A percentile compares a stretch with the other conserved stretches of the same genome.
These are phyloP conservation scores for Lentinula edodes DNA, from an alignment of 768 basidiomycete species.

Conservation along the genomic window DNA sequence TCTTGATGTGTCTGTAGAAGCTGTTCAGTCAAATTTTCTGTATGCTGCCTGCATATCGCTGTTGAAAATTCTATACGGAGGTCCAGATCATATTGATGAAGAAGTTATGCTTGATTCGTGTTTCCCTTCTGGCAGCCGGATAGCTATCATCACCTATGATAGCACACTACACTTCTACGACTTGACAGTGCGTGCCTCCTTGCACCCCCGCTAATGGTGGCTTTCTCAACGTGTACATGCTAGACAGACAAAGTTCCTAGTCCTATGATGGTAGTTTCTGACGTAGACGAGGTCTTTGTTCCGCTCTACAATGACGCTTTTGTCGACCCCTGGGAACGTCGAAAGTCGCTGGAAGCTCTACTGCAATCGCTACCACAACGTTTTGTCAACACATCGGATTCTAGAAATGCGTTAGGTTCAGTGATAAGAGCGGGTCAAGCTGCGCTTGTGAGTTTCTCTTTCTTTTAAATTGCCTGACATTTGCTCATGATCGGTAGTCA, in stretches of 20 bases:
- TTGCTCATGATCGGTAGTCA: constrained; percentile 30
- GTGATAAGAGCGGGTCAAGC: constrained; percentile 68
- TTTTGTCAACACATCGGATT: constrained; percentile 41
- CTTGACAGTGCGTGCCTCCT: constrained; percentile 59
- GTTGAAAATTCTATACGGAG: constrained; percentile 59
- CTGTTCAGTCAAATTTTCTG: constrained; percentile 67
- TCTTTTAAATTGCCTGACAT: background rate
- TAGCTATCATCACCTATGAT: constrained; percentile 87
- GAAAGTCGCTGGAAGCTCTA: constrained; percentile 58
- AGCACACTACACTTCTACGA: constrained; percentile 81
- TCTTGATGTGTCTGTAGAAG: constrained; percentile 74
- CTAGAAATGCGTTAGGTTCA: constrained; percentile 71
- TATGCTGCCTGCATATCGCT: constrained; percentile 60
- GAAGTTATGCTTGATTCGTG: constrained; percentile 36
- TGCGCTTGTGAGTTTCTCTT: constrained; percentile 49
- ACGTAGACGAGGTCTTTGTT: constrained; percentile 89
- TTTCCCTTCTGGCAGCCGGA: constrained; percentile 45
- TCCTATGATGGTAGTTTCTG: constrained; percentile 76
- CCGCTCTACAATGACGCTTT: constrained; percentile 73
- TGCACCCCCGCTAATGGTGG: constrained; percentile 2
- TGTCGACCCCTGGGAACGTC: constrained; percentile 64
- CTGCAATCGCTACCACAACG: constrained; percentile 61
- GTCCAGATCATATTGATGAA: constrained; percentile 28
- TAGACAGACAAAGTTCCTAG: constrained; percentile 41
- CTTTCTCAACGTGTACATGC: constrained; percentile 16